These are phyloP conservation scores for Cytospora chrysosperma DNA, from an alignment of 2,329 filamentous ascomycete species.

Conservation along the genomic window DNA sequence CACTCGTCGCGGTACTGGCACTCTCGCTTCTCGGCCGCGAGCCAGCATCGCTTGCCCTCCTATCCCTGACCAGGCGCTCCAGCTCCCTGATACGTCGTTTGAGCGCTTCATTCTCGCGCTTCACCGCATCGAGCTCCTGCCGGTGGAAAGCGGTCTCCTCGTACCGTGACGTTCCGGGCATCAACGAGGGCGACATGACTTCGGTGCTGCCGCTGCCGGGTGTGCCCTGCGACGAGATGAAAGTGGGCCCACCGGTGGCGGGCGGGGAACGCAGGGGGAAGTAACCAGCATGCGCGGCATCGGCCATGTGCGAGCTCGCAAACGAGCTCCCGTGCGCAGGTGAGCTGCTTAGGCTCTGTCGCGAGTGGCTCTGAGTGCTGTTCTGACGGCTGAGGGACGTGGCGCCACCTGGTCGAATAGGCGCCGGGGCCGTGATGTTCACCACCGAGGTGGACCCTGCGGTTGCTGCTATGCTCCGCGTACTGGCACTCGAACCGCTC, in stretches of 20 bases:
- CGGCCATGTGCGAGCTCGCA: conserved; percentile 44
- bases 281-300: conserved; percentile 34
- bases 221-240: conserved; percentile 41
- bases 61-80: conserved; percentile 53
- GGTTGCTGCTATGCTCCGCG: conserved; percentile 51
- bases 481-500: conserved; percentile 56
- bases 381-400: conserved; percentile 53
- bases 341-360: conserved; percentile 51
- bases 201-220: conserved; percentile 39
- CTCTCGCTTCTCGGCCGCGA: conserved; percentile 45
- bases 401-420: conserved; percentile 38
- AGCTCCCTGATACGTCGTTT: conserved; percentile 62
- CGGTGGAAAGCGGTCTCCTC: conserved; percentile 62
- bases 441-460: conserved; percentile 40
- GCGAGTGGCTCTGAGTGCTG: conserved; percentile 48
- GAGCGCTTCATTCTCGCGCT: conserved; percentile 62
- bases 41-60: conserved; percentile 47
- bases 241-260: conserved; percentile 33
- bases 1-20: conserved; percentile 34
- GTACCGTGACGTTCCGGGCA: conserved; percentile 58
- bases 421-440: conserved; percentile 47
- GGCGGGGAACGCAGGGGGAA: conserved; percentile 32
- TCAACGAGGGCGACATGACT: conserved; percentile 52
- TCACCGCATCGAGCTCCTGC: conserved; percentile 59
- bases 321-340: conserved; percentile 48